These are phyloP conservation scores for Amylocarpus encephaloides DNA, from an alignment of 2,329 filamentous ascomycete genomes.

Conservation along the genomic window DNA sequence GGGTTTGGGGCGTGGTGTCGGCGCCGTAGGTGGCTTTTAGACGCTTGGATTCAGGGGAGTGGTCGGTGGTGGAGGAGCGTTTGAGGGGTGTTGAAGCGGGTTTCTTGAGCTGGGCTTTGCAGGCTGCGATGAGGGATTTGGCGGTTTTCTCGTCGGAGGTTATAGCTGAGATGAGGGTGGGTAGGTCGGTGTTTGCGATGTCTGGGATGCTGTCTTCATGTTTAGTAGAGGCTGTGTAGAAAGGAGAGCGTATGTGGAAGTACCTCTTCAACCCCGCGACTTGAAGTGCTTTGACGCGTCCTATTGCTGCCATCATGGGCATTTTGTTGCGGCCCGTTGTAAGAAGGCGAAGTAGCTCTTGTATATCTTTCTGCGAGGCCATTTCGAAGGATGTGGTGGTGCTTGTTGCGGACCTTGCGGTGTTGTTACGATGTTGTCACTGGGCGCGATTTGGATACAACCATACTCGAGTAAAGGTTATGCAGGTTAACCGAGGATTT, in stretches of 20 bases:
- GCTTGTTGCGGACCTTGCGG: too few species aligned
- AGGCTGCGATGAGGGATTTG: conserved; percentile 27
- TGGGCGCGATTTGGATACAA: too few species aligned
- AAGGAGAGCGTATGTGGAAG: conserved; percentile 3
- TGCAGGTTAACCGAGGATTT: too few species aligned
- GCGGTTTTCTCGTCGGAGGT: conserved; percentile 29
- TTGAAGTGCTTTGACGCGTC: conserved; percentile 52
- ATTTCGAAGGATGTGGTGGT: conserved; percentile 32
- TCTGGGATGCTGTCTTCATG: conserved; percentile 23
- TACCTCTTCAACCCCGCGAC: conserved; percentile 50
- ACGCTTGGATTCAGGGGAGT: conserved; percentile 23
- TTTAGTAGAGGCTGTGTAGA: conserved; percentile 8
- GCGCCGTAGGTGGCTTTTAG: conserved; percentile 27
- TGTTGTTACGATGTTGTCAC: too few species aligned
- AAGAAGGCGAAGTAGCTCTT: conserved; percentile 54
- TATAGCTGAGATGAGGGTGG: conserved; percentile 17
- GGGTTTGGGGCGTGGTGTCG: conserved; percentile 29
- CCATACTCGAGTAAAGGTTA: too few species aligned
- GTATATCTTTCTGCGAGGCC: conserved; percentile 52
- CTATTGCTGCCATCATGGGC: conserved; percentile 53
- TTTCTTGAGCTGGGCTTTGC: conserved; percentile 23
- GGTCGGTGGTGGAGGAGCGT: conserved; percentile 15
- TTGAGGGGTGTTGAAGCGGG: conserved; percentile 17
- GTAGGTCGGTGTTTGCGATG: conserved; percentile 24
- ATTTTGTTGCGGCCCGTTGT: conserved; percentile 48